A percentile compares a stretch with the other conserved stretches of the same genome.
phyloP scores from a whole-genome alignment of 805 yeast genomes.

The Metschnikowia reukaufii region DNA sequence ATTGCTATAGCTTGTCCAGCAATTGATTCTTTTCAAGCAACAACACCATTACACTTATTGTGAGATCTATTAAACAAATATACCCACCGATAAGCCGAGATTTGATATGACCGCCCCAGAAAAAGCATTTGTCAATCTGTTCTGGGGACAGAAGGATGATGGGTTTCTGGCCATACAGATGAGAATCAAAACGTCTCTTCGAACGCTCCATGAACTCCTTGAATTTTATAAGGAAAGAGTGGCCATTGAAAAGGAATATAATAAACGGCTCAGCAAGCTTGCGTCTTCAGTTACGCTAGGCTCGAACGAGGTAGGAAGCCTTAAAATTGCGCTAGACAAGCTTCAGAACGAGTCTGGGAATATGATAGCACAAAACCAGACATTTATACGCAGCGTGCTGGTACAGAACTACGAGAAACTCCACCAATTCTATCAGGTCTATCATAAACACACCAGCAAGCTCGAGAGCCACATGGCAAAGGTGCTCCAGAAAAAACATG shows the following conservation, averaged over 20 bases:
- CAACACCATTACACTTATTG: no score
- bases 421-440: conserved; percentile 48
- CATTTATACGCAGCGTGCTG: conserved; percentile 52
- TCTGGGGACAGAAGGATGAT: conserved; percentile 67
- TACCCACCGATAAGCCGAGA: not conserved
- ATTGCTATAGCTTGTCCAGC: not conserved
- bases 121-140: conserved; percentile 43
- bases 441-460: conserved; percentile 54
- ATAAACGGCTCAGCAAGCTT: conserved; percentile 52
- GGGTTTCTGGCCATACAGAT: conserved; percentile 57
- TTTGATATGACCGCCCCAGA: conserved; percentile 14
- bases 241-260: conserved; percentile 72
- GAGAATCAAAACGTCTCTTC: conserved; percentile 58
- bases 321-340: conserved; percentile 58
- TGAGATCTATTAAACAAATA: no score
- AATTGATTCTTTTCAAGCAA: no score
- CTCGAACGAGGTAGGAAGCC: conserved; percentile 55
- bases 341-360: conserved; percentile 58
- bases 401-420: conserved; percentile 50
- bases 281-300: conserved; percentile 51
- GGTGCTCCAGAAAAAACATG: conserved; percentile 48
- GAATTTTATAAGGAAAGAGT: conserved; percentile 43
- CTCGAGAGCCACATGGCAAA: conserved; percentile 58
- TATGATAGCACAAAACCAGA: conserved; percentile 56
- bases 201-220: conserved; percentile 45